Evolutionary conservation across 306 rosid species (phyloP).

Genomic region (Trifolium pratense): DNA sequence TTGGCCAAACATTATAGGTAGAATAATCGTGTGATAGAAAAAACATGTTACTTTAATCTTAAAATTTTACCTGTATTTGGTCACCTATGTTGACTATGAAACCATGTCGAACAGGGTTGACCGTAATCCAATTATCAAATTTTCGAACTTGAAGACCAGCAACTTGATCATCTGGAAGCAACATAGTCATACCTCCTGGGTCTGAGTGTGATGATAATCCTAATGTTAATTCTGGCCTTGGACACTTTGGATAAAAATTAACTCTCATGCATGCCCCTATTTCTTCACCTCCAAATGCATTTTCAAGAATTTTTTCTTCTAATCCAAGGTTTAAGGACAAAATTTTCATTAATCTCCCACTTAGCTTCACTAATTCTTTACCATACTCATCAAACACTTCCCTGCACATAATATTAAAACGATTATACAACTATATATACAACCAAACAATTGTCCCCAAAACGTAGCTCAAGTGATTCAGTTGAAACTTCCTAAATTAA

Average conservation of each 20-base stretch:
- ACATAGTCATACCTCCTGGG: conserved; percentile 88
- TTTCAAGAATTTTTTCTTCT: conserved; percentile 54
- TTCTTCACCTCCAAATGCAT: conserved; percentile 75
- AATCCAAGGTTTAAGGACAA: conserved; percentile 70
- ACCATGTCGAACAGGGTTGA: conserved; percentile 78
- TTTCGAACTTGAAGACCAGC: conserved; percentile 83
- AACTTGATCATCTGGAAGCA: conserved; percentile 71
- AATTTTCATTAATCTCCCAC: conserved; percentile 69
- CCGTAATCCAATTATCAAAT: conserved; percentile 70
- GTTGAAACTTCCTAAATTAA: too few relatives aligned
- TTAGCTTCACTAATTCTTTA: conserved; percentile 70
- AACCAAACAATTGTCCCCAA: too few relatives aligned
- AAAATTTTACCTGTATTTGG: conserved; percentile 67
- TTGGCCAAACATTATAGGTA: conserved; percentile 1
- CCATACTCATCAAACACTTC: conserved; percentile 87
- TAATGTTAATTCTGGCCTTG: conserved; percentile 73
- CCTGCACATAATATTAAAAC: conserved; percentile 45
- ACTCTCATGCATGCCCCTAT: conserved; percentile 87
- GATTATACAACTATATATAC: too few relatives aligned
- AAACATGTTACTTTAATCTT: not conserved
- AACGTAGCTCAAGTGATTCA: too few relatives aligned
- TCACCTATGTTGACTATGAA: conserved; percentile 91
- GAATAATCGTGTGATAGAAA: not conserved
- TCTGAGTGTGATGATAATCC: conserved; percentile 93
- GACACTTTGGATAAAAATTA: conserved; percentile 85